phyloP scores from a whole-genome alignment of 371 early-diverging fungal species.

The Mucor velutinosus region DNA sequence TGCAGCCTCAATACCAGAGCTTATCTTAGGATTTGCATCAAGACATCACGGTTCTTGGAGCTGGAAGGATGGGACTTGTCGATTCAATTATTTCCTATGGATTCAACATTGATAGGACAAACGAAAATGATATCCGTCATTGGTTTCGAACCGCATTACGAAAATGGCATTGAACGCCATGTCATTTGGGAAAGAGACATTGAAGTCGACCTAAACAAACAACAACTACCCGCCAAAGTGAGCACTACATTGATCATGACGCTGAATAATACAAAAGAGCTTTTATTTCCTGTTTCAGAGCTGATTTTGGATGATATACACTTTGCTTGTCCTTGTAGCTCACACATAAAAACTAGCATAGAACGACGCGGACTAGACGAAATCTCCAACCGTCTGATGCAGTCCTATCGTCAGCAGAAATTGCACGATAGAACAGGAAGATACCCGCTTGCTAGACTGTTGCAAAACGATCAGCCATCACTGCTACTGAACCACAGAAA shows the following conservation, averaged over 20 bases:
- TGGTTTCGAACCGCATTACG: slow-evolving; percentile 23
- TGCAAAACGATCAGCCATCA: background rate
- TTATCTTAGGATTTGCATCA: slow-evolving; percentile 15
- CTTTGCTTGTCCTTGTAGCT: slow-evolving; percentile 12
- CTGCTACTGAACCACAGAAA: background rate
- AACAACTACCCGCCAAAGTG: slow-evolving; percentile 6
- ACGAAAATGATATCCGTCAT: slow-evolving; percentile 8
- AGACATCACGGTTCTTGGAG: slow-evolving; percentile 17
- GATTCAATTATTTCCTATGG: background rate
- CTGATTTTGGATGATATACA: slow-evolving; percentile 27
- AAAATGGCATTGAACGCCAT: slow-evolving; percentile 23
- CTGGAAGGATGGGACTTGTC: slow-evolving; percentile 20
- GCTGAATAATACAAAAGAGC: background rate
- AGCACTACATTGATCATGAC: slow-evolving; percentile 10
- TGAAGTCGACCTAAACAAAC: background rate
- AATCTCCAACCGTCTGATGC: slow-evolving; percentile 10
- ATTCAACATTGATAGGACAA: background rate
- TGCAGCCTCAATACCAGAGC: background rate
- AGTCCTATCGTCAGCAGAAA: slow-evolving; percentile 7
- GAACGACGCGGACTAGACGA: slow-evolving; percentile 20
- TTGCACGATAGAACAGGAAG: slow-evolving; percentile 8
- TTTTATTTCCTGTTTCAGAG: slow-evolving; percentile 15
- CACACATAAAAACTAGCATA: slow-evolving; percentile 5
- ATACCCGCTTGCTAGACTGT: slow-evolving; percentile 12
- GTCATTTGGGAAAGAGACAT: slow-evolving; percentile 26